Conservation (phyloP, 208 protist genomes). For the Herpetomonas samuelpessoai region DNA sequence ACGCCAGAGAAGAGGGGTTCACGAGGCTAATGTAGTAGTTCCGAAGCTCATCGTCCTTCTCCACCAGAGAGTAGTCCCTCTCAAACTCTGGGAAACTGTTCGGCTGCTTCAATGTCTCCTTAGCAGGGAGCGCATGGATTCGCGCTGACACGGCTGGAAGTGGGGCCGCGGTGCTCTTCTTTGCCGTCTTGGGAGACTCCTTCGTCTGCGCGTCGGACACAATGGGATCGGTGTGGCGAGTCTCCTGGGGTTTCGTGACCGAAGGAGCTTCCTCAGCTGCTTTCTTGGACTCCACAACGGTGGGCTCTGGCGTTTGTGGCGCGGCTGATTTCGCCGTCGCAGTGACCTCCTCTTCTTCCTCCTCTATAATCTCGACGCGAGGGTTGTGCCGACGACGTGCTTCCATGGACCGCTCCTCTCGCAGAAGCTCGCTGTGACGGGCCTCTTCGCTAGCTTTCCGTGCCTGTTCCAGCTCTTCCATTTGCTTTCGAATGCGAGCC, state of each 20-base stretch:
- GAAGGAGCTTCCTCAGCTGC: background rate
- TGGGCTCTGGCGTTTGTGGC: background rate
- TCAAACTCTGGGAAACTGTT: conserved; percentile 88
- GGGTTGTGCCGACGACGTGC: conserved; percentile 31
- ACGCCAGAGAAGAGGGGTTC: conserved; percentile 37
- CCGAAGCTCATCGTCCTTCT: conserved; percentile 56
- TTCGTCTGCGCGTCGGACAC: background rate
- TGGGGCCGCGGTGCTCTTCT: conserved; percentile 1
- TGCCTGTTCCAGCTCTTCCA: conserved; percentile 37
- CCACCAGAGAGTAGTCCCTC: conserved; percentile 65
- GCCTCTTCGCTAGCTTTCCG: conserved; percentile 28
- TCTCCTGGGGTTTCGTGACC: background rate
- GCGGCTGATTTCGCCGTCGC: background rate
- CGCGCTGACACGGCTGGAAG: conserved; percentile 18
- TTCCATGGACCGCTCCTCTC: conserved; percentile 29
- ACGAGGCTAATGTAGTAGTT: conserved; percentile 67
- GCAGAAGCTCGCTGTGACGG: conserved; percentile 20
- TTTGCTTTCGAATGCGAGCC: conserved; percentile 32
- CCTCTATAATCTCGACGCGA: conserved; percentile 78
- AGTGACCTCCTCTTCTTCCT: conserved; percentile 26
- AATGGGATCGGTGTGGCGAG: conserved; percentile 1
- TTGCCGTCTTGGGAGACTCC: background rate
- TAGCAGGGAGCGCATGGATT: conserved; percentile 27
- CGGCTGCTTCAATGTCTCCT: conserved; percentile 64
- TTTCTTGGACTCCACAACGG: too few relatives aligned